These are phyloP conservation scores for Dendrobium huoshanense DNA, from an alignment of 106 monocot species.

Conservation along the genomic window DNA sequence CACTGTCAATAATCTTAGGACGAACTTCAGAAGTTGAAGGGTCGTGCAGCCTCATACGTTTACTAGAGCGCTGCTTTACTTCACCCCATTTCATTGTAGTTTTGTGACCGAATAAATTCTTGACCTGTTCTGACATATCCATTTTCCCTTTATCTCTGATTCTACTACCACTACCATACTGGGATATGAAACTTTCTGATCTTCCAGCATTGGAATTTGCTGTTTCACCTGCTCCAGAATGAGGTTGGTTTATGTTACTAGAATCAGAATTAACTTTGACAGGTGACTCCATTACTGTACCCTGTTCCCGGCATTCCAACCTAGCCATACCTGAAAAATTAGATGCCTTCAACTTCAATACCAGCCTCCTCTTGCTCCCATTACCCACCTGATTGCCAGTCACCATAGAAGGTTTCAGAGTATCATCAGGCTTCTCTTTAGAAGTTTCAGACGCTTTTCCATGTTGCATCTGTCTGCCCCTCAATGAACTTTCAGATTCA, in stretches of 20 bases:
- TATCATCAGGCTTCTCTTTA: constrained; percentile 37
- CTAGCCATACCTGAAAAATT: constrained; percentile 25
- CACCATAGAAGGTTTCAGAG: constrained; percentile 17
- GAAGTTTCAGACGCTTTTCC: constrained; percentile 21
- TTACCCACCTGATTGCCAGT: constrained; percentile 17
- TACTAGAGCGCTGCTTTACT: constrained; percentile 79
- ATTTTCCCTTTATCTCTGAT: constrained; percentile 15
- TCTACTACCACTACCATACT: constrained; percentile 6
- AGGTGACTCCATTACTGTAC: constrained; percentile 12
- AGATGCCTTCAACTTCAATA: constrained; percentile 52
- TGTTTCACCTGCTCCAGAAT: constrained; percentile 13
- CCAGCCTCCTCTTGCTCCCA: constrained; percentile 51
- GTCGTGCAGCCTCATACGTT: constrained; percentile 55
- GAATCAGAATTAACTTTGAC: constrained; percentile 12
- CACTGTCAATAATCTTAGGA: constrained; percentile 4
- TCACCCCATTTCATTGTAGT: constrained; percentile 82
- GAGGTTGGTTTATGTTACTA: constrained; percentile 14
- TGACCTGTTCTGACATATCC: constrained; percentile 20
- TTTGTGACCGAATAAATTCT: constrained; percentile 15
- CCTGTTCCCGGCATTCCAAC: constrained; percentile 22
- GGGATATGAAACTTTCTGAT: background rate
- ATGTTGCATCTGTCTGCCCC: constrained; percentile 17
- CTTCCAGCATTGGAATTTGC: constrained; percentile 16
- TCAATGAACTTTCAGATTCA: constrained; percentile 54
- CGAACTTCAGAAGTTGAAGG: constrained; percentile 13